Conservation (phyloP, 2,329 filamentous ascomycete genomes). For the Parascedosporium putredinis region DNA sequence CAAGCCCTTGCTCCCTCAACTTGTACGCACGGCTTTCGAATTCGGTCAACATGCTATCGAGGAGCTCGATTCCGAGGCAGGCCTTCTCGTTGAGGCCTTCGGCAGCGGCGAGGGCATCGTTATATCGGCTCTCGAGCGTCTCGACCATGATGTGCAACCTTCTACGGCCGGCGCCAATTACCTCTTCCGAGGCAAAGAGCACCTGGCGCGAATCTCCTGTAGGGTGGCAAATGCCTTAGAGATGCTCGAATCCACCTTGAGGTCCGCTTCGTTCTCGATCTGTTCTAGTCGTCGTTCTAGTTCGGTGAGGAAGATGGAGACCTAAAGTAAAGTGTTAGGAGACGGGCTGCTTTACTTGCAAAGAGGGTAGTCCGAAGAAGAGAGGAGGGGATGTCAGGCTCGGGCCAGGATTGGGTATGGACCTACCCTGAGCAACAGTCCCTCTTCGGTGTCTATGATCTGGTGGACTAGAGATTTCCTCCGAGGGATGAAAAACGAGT, state of each 20-base stretch:
- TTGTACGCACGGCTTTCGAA: constrained; percentile 76
- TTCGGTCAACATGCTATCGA: constrained; percentile 76
- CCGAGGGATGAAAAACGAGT: constrained; percentile 47
- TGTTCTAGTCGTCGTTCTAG: constrained; percentile 79
- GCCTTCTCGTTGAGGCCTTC: constrained; percentile 89
- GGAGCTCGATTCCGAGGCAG: constrained; percentile 71
- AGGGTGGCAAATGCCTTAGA: constrained; percentile 77
- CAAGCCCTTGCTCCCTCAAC: constrained; percentile 65
- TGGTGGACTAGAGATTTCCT: constrained; percentile 49
- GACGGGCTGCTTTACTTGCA: too few relatives aligned
- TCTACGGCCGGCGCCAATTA: constrained; percentile 76
- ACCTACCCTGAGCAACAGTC: constrained; percentile 43
- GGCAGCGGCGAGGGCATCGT: constrained; percentile 73
- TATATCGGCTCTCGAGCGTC: constrained; percentile 78
- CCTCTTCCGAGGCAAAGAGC: constrained; percentile 84
- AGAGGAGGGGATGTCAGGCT: background rate
- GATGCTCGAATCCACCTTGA: constrained; percentile 68
- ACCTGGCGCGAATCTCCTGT: constrained; percentile 76
- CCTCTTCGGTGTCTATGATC: constrained; percentile 53
- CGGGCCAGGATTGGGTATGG: background rate
- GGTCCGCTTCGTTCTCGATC: constrained; percentile 76
- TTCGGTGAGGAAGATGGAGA: constrained; percentile 75
- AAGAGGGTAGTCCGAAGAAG: background rate
- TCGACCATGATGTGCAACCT: constrained; percentile 85
- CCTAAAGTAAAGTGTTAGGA: constrained; percentile 26